Evolutionary conservation across 208 protist species (phyloP).

Genomic region (Acanthamoeba healyi): DNA sequence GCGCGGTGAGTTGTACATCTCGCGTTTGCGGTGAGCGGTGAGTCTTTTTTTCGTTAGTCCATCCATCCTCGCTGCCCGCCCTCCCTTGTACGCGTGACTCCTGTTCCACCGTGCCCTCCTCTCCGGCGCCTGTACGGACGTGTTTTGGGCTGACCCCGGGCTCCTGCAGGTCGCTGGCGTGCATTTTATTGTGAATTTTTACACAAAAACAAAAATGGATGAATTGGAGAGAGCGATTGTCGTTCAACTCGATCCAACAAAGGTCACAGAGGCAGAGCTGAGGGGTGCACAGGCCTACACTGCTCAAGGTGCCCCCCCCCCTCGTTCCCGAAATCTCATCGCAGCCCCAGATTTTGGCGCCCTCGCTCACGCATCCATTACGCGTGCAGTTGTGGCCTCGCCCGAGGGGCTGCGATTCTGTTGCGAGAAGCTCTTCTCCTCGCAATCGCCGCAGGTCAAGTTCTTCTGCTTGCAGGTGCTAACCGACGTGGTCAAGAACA

Average conservation of each 20-base stretch:
- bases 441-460: conserved; percentile 73
- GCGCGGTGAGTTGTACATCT: too few relatives aligned
- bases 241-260: conserved; percentile 74
- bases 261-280: conserved; percentile 38
- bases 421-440: conserved; percentile 73
- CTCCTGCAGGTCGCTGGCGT: too few relatives aligned
- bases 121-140: too few relatives aligned
- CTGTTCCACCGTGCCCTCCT: too few relatives aligned
- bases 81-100: too few relatives aligned
- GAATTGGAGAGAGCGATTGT: conserved; percentile 82
- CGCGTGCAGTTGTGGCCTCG: conserved; percentile 27
- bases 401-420: conserved; percentile 80
- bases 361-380: background rate
- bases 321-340: background rate
- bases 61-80: background rate
- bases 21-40: background rate
- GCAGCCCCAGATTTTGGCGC: background rate
- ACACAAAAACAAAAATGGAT: conserved; percentile 82
- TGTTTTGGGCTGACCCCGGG: too few relatives aligned
- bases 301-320: background rate
- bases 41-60: background rate
- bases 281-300: conserved; percentile 75
- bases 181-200: background rate
- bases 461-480: conserved; percentile 83
- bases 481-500: conserved; percentile 75